Evolutionary conservation across 2,329 filamentous ascomycete species (phyloP).

Genomic region (Albophoma yamanashiensis): DNA sequence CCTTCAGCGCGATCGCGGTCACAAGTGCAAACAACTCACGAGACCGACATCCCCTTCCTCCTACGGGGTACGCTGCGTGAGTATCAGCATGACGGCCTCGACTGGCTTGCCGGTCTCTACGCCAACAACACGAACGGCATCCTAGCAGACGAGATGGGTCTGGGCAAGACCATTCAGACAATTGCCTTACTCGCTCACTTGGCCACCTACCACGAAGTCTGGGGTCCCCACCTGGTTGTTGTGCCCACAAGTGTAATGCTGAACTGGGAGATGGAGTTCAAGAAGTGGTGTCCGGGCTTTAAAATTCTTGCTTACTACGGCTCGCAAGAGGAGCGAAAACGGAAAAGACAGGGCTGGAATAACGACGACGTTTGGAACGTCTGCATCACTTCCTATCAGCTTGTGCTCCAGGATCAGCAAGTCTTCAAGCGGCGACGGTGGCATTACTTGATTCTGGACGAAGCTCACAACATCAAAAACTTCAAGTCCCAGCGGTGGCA

Average conservation of each 20-base stretch:
- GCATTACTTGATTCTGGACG: constrained; percentile 98
- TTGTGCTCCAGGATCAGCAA: constrained; percentile 87
- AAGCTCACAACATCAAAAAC: constrained; percentile 99
- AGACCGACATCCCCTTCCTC: constrained; percentile 69
- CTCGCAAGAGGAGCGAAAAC: constrained; percentile 79
- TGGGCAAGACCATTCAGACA: constrained; percentile 97
- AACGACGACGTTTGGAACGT: constrained; percentile 94
- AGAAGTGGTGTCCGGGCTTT: constrained; percentile 97
- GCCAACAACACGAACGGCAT: constrained; percentile 92
- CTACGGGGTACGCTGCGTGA: constrained; percentile 82
- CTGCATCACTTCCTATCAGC: constrained; percentile 93
- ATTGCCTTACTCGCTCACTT: constrained; percentile 89
- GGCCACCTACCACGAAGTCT: constrained; percentile 79
- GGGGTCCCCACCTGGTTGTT: constrained; percentile 92
- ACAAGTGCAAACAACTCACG: constrained; percentile 27
- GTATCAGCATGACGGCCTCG: constrained; percentile 93
- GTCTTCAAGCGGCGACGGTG: constrained; percentile 87
- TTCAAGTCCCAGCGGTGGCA: constrained; percentile 98
- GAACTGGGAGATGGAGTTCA: constrained; percentile 99
- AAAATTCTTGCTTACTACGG: constrained; percentile 98
- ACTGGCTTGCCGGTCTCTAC: constrained; percentile 93
- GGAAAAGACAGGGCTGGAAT: constrained; percentile 87
- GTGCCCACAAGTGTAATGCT: constrained; percentile 98
- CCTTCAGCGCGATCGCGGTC: constrained; percentile 18
- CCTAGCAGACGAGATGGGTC: constrained; percentile 93